These are phyloP conservation scores for Ustilago esculenta DNA, from an alignment of 1,284 basidiomycete species.

Conservation along the genomic window DNA sequence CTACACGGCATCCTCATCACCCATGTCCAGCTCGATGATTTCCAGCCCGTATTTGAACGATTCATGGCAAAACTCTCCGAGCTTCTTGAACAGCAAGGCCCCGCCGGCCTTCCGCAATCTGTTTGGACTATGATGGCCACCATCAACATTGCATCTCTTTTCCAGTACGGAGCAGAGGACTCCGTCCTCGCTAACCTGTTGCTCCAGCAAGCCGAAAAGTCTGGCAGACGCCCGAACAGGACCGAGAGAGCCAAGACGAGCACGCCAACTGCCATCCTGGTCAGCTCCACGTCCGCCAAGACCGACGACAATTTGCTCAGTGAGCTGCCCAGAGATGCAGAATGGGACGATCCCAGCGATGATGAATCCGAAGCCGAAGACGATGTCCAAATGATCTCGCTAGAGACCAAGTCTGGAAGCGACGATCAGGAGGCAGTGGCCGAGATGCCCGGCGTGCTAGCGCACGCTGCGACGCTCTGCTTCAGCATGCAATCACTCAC, in stretches of 20 bases:
- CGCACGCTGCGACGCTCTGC: slow-evolving; percentile 79
- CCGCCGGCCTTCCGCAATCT: slow-evolving; percentile 71
- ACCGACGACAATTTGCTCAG: slow-evolving; percentile 37
- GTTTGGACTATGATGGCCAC: slow-evolving; percentile 97
- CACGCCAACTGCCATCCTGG: slow-evolving; percentile 43
- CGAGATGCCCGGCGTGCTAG: slow-evolving; percentile 74
- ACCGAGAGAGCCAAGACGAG: slow-evolving; percentile 69
- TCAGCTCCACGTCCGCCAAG: slow-evolving; percentile 51
- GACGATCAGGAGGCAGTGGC: slow-evolving; percentile 45
- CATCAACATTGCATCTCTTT: slow-evolving; percentile 80
- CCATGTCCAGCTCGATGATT: slow-evolving; percentile 90
- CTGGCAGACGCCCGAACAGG: slow-evolving; percentile 36
- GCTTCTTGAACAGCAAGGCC: slow-evolving; percentile 18
- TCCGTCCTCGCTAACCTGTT: slow-evolving; percentile 72
- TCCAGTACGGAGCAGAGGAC: slow-evolving; percentile 86
- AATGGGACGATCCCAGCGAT: slow-evolving; percentile 42
- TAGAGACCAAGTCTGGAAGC: slow-evolving; percentile 36
- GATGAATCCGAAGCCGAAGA: slow-evolving; percentile 63
- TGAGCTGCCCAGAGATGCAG: slow-evolving; percentile 36
- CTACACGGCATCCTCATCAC: slow-evolving; percentile 97
- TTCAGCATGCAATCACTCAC: slow-evolving; percentile 81
- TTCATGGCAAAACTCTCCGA: slow-evolving; percentile 79
- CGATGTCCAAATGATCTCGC: slow-evolving; percentile 70
- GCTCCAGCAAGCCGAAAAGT: slow-evolving; percentile 23
- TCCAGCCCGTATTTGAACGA: slow-evolving; percentile 79